Conservation (phyloP, 345 rosid genomes). For the Sonneratia caseolaris region DNA sequence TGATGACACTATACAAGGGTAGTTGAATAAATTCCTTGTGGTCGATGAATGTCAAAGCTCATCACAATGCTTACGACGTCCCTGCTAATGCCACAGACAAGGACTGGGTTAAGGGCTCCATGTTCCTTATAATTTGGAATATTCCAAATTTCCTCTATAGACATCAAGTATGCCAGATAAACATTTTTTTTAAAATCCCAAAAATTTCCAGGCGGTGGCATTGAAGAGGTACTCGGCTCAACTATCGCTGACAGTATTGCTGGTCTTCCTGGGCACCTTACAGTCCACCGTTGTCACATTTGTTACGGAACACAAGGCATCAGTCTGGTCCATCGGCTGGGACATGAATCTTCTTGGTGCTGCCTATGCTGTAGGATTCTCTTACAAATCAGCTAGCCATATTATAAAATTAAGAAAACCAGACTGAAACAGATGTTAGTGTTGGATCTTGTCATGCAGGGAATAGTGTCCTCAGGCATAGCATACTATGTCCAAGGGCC, state of each 20-base stretch:
- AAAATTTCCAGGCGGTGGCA: slow-evolving; percentile 46
- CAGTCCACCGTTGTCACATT: slow-evolving; percentile 70
- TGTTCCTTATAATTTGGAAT: slow-evolving; percentile 42
- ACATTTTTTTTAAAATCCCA: no score
- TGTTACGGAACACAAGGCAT: slow-evolving; percentile 57
- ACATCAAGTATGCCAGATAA: no score
- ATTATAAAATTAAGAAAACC: background rate
- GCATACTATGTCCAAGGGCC: slow-evolving; percentile 94
- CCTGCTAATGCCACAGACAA: slow-evolving; percentile 21
- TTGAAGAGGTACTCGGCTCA: slow-evolving; percentile 64
- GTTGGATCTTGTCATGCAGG: slow-evolving; percentile 2
- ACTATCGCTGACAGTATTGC: slow-evolving; percentile 63
- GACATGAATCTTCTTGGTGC: slow-evolving; percentile 95
- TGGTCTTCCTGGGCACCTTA: slow-evolving; percentile 73
- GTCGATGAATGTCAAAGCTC: slow-evolving; percentile 22
- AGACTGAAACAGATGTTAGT: background rate
- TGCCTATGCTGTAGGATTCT: slow-evolving; percentile 62
- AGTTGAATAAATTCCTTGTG: slow-evolving; percentile 6
- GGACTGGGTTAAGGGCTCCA: slow-evolving; percentile 61
- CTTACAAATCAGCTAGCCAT: no score
- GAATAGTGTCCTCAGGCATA: slow-evolving; percentile 67
- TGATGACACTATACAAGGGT: slow-evolving; percentile 84
- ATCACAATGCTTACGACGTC: background rate
- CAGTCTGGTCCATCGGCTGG: slow-evolving; percentile 62
- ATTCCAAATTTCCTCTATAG: no score